Evolutionary conservation across 805 yeast species (phyloP).

Genomic region (Candida silvicultrix): DNA sequence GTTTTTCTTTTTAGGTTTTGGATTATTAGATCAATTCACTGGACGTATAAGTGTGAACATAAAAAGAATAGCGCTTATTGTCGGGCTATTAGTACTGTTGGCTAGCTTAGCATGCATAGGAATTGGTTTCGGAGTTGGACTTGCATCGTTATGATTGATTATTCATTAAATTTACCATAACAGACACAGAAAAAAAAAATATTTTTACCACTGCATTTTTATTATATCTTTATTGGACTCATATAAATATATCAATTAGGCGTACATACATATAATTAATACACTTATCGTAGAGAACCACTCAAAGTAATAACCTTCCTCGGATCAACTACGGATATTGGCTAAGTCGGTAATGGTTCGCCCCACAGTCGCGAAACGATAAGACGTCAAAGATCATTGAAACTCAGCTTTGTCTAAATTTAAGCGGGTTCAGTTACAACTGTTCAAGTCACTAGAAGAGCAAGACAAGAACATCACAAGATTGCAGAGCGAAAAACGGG

Average conservation of each 20-base stretch:
- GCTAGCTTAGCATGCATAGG: slow-evolving; percentile 33
- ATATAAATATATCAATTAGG: too few relatives aligned
- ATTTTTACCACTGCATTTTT: neutral
- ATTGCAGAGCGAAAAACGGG: too few relatives aligned
- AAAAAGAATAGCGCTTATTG: slow-evolving; percentile 14
- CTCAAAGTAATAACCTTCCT: too few relatives aligned
- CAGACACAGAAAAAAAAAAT: too few relatives aligned
- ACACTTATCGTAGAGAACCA: too few relatives aligned
- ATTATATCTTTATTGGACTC: too few relatives aligned
- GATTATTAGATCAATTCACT: slow-evolving; percentile 14
- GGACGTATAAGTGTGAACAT: slow-evolving; percentile 4
- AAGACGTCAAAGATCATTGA: neutral
- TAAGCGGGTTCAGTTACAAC: neutral
- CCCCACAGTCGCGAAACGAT: neutral
- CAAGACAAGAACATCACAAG: too few relatives aligned
- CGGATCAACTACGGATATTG: neutral
- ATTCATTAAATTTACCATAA: too few relatives aligned
- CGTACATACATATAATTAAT: neutral
- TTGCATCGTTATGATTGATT: slow-evolving; percentile 9
- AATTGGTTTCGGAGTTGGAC: slow-evolving; percentile 41
- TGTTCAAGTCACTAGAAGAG: too few relatives aligned
- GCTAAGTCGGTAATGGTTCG: neutral
- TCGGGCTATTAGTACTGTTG: slow-evolving; percentile 13
- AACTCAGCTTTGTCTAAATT: neutral
- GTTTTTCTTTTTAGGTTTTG: slow-evolving; percentile 23